phyloP scores from a whole-genome alignment of 805 yeast species.

The Tetrapisispora fleetii region DNA sequence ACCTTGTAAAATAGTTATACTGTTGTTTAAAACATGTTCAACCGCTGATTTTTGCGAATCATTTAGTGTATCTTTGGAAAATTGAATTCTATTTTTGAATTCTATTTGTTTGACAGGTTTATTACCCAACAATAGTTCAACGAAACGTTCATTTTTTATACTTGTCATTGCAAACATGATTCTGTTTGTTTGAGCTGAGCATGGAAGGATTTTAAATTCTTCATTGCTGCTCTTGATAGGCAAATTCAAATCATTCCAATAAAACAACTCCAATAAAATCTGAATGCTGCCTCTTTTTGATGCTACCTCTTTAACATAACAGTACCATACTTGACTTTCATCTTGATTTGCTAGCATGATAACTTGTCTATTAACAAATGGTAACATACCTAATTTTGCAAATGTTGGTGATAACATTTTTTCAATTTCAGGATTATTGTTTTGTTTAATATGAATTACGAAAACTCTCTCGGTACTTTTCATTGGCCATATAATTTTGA shows the following conservation, averaged over 20 bases:
- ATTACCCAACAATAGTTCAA: slow-evolving; percentile 45
- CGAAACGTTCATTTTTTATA: slow-evolving; percentile 41
- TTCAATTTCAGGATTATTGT: slow-evolving; percentile 33
- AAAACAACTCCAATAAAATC: slow-evolving; percentile 41
- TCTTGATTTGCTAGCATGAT: slow-evolving; percentile 42
- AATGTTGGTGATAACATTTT: slow-evolving; percentile 42
- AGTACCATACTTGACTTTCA: slow-evolving; percentile 50
- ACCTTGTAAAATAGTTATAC: slow-evolving; percentile 55
- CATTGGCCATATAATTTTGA: slow-evolving; percentile 45
- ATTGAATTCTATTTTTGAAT: slow-evolving; percentile 45
- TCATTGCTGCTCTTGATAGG: slow-evolving; percentile 34
- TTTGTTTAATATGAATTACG: slow-evolving; percentile 15
- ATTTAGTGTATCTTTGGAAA: slow-evolving; percentile 41
- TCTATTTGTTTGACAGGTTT: slow-evolving; percentile 45
- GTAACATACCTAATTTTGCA: slow-evolving; percentile 44
- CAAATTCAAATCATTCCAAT: slow-evolving; percentile 47
- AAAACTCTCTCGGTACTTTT: slow-evolving; percentile 32
- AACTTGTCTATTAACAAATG: slow-evolving; percentile 51
- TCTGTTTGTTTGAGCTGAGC: slow-evolving; percentile 52
- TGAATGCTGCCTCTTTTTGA: slow-evolving; percentile 24
- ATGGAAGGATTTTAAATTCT: slow-evolving; percentile 41
- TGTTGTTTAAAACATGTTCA: slow-evolving; percentile 42
- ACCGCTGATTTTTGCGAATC: slow-evolving; percentile 49
- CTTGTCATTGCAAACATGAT: slow-evolving; percentile 58
- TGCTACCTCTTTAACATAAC: slow-evolving; percentile 39